Conservation (phyloP, 257 asterid genomes). For the Ballota nigra region DNA sequence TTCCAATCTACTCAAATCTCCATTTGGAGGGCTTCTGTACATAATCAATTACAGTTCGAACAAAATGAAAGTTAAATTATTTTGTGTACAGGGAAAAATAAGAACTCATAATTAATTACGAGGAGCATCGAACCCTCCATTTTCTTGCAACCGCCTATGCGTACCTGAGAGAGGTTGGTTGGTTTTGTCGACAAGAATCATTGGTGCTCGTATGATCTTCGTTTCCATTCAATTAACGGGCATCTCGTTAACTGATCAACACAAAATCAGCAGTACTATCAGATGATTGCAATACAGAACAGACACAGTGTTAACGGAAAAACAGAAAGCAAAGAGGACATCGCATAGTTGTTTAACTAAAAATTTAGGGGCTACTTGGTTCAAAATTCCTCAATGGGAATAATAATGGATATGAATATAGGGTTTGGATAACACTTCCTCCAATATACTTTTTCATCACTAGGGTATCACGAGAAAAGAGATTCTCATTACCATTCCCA, state of each 20-base stretch:
- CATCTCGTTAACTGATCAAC: constrained; percentile 15
- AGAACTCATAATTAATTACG: neutral
- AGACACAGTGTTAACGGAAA: neutral
- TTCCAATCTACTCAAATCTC: constrained; percentile 11
- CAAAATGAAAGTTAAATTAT: neutral
- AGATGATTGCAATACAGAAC: neutral
- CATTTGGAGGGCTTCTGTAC: constrained; percentile 37
- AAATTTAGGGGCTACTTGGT: no score
- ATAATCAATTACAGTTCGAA: constrained; percentile 21
- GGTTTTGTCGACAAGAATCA: neutral
- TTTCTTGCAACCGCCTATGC: constrained; percentile 9
- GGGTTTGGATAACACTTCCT: no score
- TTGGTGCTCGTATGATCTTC: neutral
- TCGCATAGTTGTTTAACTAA: no score
- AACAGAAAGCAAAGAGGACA: no score
- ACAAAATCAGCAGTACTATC: neutral
- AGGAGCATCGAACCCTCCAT: neutral
- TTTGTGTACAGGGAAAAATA: neutral
- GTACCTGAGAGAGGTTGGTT: neutral
- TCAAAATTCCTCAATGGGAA: no score
- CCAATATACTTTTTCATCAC: no score
- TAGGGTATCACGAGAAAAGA: no score
- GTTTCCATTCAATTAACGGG: neutral
- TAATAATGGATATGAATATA: no score
- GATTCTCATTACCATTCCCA: no score